Evolutionary conservation across 768 basidiomycete genomes (phyloP).

Genomic region (Epithele typhae): DNA sequence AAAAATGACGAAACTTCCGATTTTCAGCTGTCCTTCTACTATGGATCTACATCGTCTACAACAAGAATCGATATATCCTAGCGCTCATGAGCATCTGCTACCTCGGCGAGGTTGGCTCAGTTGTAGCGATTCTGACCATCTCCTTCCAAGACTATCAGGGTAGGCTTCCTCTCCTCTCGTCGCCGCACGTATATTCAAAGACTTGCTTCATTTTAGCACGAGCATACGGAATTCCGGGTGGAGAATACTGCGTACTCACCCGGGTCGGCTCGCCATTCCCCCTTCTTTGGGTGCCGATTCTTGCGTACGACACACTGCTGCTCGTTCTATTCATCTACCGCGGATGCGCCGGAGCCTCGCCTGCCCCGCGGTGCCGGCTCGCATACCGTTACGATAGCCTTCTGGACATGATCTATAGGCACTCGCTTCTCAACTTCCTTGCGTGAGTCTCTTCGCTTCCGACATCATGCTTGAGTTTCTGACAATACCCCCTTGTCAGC

Average conservation of each 20-base stretch:
- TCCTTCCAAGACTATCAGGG: conserved; percentile 16
- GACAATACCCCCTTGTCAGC: conserved; percentile 8
- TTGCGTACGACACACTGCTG: conserved; percentile 17
- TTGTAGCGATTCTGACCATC: conserved; percentile 19
- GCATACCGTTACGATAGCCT: conserved; percentile 10
- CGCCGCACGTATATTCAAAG: too few relatives aligned
- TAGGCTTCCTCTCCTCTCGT: neutral
- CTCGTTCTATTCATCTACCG: conserved; percentile 24
- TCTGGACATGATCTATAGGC: conserved; percentile 22
- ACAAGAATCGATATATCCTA: conserved; percentile 19
- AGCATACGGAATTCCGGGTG: conserved; percentile 5
- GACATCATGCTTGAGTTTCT: too few relatives aligned
- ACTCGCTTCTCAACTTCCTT: conserved; percentile 23
- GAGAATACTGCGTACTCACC: conserved; percentile 20
- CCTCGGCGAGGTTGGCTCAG: conserved; percentile 12
- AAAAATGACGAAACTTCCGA: too few relatives aligned
- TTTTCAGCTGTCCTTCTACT: conserved; percentile 25
- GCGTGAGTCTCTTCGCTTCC: conserved; percentile 16
- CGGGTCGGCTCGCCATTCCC: conserved; percentile 8
- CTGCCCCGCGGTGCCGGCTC: neutral
- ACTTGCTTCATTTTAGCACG: too few relatives aligned
- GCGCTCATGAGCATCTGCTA: conserved; percentile 15
- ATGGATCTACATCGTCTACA: conserved; percentile 29
- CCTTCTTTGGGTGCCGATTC: conserved; percentile 16
- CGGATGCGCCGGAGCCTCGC: conserved; percentile 11